These are phyloP conservation scores for Hymenoscyphus salicellus DNA, from an alignment of 2,329 filamentous ascomycete species.

Conservation along the genomic window DNA sequence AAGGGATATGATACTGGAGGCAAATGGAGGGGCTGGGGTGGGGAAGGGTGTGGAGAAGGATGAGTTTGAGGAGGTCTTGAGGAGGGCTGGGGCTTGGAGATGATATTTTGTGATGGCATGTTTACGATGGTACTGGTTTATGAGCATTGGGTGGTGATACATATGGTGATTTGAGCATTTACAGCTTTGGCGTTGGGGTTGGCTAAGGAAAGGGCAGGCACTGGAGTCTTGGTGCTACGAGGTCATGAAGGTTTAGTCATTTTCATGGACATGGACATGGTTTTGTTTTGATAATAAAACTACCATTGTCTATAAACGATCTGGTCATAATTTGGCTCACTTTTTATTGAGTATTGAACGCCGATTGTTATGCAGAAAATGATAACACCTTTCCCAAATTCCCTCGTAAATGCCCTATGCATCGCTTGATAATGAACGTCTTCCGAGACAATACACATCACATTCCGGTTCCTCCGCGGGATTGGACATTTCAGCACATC, in stretches of 20 bases:
- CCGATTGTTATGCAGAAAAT: constrained; percentile 16
- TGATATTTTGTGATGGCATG: constrained; percentile 15
- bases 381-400: constrained; percentile 11
- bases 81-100: constrained; percentile 34
- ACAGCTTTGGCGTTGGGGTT: neutral
- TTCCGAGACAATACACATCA: neutral
- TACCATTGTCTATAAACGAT: neutral
- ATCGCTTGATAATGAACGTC: neutral
- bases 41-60: constrained; percentile 68
- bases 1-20: constrained; percentile 92
- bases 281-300: neutral
- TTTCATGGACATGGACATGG: neutral
- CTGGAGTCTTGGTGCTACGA: neutral
- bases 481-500: constrained; percentile 1
- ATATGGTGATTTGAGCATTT: constrained; percentile 9
- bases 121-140: neutral
- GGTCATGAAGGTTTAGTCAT: neutral
- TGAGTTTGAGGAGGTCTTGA: constrained; percentile 47
- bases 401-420: constrained; percentile 11
- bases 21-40: constrained; percentile 75
- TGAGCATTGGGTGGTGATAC: neutral
- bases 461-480: neutral
- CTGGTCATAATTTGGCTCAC: neutral
- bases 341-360: constrained; percentile 11
- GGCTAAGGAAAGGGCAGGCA: neutral